phyloP scores from a whole-genome alignment of 2,329 filamentous ascomycete genomes.

The Beauveria varroae region DNA sequence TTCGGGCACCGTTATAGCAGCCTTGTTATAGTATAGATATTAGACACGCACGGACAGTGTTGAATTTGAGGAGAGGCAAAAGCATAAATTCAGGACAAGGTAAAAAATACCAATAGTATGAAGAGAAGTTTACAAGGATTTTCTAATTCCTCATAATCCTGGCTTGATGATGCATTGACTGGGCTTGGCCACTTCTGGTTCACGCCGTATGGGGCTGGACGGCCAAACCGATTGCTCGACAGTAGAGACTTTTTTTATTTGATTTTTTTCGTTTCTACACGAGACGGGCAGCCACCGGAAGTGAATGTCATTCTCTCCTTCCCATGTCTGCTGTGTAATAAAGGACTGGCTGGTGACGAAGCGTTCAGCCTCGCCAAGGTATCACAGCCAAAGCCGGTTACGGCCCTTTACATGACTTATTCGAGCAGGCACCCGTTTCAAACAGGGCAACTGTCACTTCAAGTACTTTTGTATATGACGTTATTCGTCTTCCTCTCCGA shows the following conservation, averaged over 20 bases:
- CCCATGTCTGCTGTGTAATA: neutral
- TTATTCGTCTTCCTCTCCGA: too few relatives aligned
- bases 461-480: too few relatives aligned
- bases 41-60: neutral
- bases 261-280: neutral
- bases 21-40: neutral
- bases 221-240: slow-evolving; percentile 1
- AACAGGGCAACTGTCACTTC: too few relatives aligned
- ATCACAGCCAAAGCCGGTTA: neutral
- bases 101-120: neutral
- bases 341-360: neutral
- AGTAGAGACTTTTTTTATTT: neutral
- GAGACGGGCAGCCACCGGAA: neutral
- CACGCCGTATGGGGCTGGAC: neutral
- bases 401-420: too few relatives aligned
- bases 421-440: neutral
- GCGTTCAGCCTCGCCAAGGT: neutral
- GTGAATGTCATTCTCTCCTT: neutral
- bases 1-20: neutral
- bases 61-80: neutral
- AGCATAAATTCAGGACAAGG: neutral
- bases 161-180: neutral
- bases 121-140: neutral
- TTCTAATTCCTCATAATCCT: neutral
- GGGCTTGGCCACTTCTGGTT: neutral